A percentile compares a stretch with the other conserved stretches of the same genome.
These are phyloP conservation scores for Penicillium dipodomyicola DNA, from an alignment of 495 filamentous ascomycete species.

Conservation along the genomic window DNA sequence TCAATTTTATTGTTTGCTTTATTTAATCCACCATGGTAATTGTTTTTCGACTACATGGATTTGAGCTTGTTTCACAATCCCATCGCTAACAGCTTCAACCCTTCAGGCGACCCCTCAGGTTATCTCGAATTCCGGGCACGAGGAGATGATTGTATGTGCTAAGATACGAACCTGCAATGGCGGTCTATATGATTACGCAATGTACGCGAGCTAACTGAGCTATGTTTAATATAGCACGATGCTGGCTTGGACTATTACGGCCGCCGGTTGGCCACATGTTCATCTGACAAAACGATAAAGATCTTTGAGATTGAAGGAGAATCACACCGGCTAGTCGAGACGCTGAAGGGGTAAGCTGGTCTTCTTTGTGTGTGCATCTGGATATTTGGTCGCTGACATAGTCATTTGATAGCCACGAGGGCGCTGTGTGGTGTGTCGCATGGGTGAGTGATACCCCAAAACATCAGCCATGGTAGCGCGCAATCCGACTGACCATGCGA, in stretches of 20 bases:
- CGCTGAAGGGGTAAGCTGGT: slow-evolving; percentile 77
- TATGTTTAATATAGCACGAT: slow-evolving; percentile 67
- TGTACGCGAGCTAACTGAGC: slow-evolving; percentile 13
- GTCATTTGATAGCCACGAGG: slow-evolving; percentile 68
- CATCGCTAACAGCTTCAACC: slow-evolving; percentile 21
- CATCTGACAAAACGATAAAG: slow-evolving; percentile 97
- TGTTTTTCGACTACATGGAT: not conserved
- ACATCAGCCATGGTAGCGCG: slow-evolving; percentile 1
- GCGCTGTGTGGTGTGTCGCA: slow-evolving; percentile 93
- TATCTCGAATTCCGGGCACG: slow-evolving; percentile 88
- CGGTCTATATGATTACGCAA: not conserved
- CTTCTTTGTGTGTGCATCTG: not conserved
- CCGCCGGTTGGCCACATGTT: slow-evolving; percentile 92
- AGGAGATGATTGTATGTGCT: slow-evolving; percentile 97
- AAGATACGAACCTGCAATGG: slow-evolving; percentile 11
- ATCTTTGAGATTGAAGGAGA: slow-evolving; percentile 98
- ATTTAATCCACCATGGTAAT: slow-evolving; percentile 23
- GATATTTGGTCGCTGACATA: slow-evolving; percentile 6
- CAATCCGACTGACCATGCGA: slow-evolving; percentile 21
- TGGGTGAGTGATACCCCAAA: slow-evolving; percentile 57
- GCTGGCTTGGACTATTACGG: slow-evolving; percentile 98
- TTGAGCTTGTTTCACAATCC: not conserved
- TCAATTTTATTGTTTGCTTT: slow-evolving; percentile 5
- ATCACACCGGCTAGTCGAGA: slow-evolving; percentile 85
- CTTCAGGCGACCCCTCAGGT: slow-evolving; percentile 67